Percentiles rank a stretch among this genome's conserved stretches.
Conservation (phyloP, 2,329 filamentous ascomycete genomes). For the Fusarium duplospermum region DNA sequence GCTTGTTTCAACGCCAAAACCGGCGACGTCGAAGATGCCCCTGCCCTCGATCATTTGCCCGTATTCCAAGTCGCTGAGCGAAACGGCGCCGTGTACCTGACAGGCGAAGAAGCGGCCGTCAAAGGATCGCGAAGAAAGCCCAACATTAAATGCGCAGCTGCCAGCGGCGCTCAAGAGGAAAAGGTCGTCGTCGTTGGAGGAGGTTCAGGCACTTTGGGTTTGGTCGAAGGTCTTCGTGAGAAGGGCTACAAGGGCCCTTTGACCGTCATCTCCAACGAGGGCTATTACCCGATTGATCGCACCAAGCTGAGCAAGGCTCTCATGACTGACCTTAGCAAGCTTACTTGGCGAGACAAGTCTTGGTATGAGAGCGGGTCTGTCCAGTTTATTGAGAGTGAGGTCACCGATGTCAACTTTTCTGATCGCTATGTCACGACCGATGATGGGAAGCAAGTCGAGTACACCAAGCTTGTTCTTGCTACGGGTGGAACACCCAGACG, state of each 20-base stretch:
- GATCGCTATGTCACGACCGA: slow-evolving; percentile 80
- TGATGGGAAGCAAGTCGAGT: slow-evolving; percentile 76
- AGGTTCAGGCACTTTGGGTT: slow-evolving; percentile 85
- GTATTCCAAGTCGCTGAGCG: slow-evolving; percentile 85
- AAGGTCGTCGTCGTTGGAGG: slow-evolving; percentile 89
- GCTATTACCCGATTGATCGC: slow-evolving; percentile 88
- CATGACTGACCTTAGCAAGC: slow-evolving; percentile 81
- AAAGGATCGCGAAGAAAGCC: slow-evolving; percentile 80
- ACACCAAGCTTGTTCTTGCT: slow-evolving; percentile 90
- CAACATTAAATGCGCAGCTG: slow-evolving; percentile 75
- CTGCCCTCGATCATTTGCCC: slow-evolving; percentile 86
- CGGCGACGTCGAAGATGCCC: slow-evolving; percentile 95
- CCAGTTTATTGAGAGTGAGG: slow-evolving; percentile 71
- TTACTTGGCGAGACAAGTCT: slow-evolving; percentile 79
- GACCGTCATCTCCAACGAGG: slow-evolving; percentile 86
- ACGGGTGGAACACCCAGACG: slow-evolving; percentile 83
- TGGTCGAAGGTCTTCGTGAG: slow-evolving; percentile 84
- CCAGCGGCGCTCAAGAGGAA: slow-evolving; percentile 61
- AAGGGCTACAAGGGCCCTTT: slow-evolving; percentile 83
- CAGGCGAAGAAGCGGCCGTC: slow-evolving; percentile 81
- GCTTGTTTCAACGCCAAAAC: slow-evolving; percentile 93
- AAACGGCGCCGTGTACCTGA: slow-evolving; percentile 86
- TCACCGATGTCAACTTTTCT: slow-evolving; percentile 80
- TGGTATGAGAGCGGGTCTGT: slow-evolving; percentile 78
- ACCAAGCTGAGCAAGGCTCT: slow-evolving; percentile 97